Percentiles rank a stretch among this genome's conserved stretches.
phyloP scores from a whole-genome alignment of 2,329 filamentous ascomycete species.

The Aspergillus sp. region DNA sequence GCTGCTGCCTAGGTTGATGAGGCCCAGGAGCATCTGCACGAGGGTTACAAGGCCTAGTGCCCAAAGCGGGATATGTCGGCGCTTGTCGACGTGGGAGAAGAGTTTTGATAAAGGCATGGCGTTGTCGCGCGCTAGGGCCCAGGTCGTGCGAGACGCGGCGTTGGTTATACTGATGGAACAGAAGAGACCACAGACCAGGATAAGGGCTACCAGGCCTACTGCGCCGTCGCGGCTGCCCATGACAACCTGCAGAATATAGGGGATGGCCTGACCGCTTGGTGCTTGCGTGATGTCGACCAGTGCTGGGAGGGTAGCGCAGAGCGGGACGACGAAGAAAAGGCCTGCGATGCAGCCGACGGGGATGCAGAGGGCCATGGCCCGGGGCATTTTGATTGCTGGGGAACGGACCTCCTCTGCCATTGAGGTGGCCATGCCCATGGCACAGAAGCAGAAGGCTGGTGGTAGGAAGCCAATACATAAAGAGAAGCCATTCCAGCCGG shows the following conservation, averaged over 20 bases:
- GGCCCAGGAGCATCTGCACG: slow-evolving; percentile 50
- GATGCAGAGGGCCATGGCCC: slow-evolving; percentile 37
- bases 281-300: slow-evolving; percentile 26
- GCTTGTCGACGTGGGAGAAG: slow-evolving; percentile 5
- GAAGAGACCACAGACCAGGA: slow-evolving; percentile 31
- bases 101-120: slow-evolving; percentile 28
- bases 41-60: slow-evolving; percentile 46
- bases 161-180: slow-evolving; percentile 36
- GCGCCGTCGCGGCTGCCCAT: slow-evolving; percentile 29
- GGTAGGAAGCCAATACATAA: slow-evolving; percentile 65
- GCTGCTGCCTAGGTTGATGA: slow-evolving; percentile 51
- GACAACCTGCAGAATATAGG: slow-evolving; percentile 33
- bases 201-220: slow-evolving; percentile 25
- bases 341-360: slow-evolving; percentile 38
- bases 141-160: slow-evolving; percentile 47
- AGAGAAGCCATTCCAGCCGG: slow-evolving; percentile 60
- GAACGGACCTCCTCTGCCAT: slow-evolving; percentile 44
- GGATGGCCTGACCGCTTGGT: slow-evolving; percentile 36
- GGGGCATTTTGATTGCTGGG: slow-evolving; percentile 36
- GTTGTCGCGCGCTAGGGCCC: slow-evolving; percentile 29
- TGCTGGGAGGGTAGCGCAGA: slow-evolving; percentile 40
- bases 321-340: slow-evolving; percentile 38
- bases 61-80: slow-evolving; percentile 39
- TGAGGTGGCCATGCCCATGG: slow-evolving; percentile 62
- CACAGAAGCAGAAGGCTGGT: slow-evolving; percentile 59